Evolutionary conservation across 768 basidiomycete species (phyloP), one percentile per base, ranked within the genome.

Genomic region (Phallus indusiatus): DNA sequence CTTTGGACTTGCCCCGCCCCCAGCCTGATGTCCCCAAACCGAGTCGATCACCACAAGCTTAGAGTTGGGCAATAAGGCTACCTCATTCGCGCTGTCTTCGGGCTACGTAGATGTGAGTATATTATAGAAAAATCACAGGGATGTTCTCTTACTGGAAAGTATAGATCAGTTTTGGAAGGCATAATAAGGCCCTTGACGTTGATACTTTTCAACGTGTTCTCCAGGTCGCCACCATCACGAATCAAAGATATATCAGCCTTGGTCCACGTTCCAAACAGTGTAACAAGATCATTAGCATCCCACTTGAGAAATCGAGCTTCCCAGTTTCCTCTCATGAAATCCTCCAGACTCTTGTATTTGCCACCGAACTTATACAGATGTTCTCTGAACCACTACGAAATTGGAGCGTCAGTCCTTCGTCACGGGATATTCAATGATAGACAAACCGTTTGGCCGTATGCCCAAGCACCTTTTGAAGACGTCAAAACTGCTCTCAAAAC

Each of bases 301-400:
- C 50, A 51, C 10, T 18, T 34, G 4, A 22, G 21, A 51, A 51
- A 51, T 3, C 54, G 36, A 47, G 54, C 48, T 17, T 55, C 47
- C 37, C 54, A 61, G 33, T 47, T 36, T 6, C 46, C 46, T 42
- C 34, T 54, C 60, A 56, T 49, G 47, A 55, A 61, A 49, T 55
- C 37, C 42, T 56, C 55, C 9, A 57, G 28, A 22, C 21, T 35
- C n/a, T 16, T 49, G 47, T n/a, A 57, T 51, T 51, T 51, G 47
- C 79, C 79, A 51, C 62, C 65, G 64, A 74, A 66, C 52, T 78
- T 71, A 66, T 80, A 74, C 14, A 67, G 64, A 56, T 81, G 67
- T 54, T 82, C 70, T 51, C 79, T 73, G 70, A 76, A 83, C 80
- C 80, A 83, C 82, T 83, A 60, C 9, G 5, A 57, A n/a, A 22